Percentiles rank a stretch among this genome's conserved stretches.
Conservation (phyloP, 2,329 filamentous ascomycete genomes). For the Dothiorella sarmentorum region DNA sequence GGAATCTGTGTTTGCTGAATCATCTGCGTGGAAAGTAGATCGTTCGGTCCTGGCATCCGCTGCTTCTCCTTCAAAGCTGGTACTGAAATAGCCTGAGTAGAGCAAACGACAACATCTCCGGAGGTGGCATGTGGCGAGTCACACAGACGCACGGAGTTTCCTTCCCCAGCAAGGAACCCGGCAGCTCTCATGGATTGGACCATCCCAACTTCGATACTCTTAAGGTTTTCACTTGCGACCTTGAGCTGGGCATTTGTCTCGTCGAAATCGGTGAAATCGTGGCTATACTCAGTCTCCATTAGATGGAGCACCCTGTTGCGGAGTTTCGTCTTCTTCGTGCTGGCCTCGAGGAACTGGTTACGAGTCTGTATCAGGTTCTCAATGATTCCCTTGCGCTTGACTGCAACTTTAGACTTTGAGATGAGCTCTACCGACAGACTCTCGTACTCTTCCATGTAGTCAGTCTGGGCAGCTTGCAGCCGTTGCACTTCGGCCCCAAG, state of each 20-base stretch:
- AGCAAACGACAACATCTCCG: background rate
- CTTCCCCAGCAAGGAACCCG: slow-evolving; percentile 26
- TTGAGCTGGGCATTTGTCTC: slow-evolving; percentile 26
- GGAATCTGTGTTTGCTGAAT: slow-evolving; percentile 31
- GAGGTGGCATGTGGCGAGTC: background rate
- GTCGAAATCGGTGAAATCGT: slow-evolving; percentile 24
- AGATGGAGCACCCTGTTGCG: background rate
- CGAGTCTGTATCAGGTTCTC: background rate
- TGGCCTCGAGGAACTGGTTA: background rate
- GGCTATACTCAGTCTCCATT: slow-evolving; percentile 1
- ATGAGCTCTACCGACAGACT: background rate
- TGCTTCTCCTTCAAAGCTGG: background rate
- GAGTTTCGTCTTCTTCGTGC: slow-evolving; percentile 3
- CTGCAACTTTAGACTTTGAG: background rate
- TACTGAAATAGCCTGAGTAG: background rate
- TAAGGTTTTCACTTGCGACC: slow-evolving; percentile 27
- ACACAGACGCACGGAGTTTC: background rate
- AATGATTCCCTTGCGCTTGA: background rate
- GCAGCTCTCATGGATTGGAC: slow-evolving; percentile 28
- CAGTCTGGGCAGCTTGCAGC: background rate
- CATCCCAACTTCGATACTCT: slow-evolving; percentile 30
- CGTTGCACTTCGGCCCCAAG: background rate
- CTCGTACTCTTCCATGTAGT: slow-evolving; percentile 5
- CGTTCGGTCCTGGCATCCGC: background rate
- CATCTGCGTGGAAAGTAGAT: slow-evolving; percentile 27